Conservation (phyloP, 2,329 filamentous ascomycete species). For the Fusarium pseudograminearum region DNA sequence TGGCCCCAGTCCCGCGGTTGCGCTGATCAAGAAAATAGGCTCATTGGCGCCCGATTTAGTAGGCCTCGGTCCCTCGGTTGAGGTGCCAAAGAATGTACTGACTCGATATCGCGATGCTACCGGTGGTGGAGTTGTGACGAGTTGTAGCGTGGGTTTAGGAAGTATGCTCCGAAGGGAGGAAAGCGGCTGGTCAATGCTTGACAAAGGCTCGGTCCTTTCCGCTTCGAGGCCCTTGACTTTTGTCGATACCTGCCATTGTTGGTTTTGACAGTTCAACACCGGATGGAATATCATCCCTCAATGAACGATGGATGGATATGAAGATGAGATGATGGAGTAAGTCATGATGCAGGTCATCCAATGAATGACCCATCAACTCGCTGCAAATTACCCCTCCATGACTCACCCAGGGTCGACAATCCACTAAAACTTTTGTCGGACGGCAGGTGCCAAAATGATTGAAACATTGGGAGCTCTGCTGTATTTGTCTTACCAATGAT, state of each 20-base stretch:
- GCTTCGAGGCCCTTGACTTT: constrained; percentile 10
- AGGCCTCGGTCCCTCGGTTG: neutral
- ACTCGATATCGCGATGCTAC: constrained; percentile 18
- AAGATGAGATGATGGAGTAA: neutral
- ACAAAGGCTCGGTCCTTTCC: constrained; percentile 25
- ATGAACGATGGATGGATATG: neutral
- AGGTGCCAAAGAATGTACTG: constrained; percentile 25
- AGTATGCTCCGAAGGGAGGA: neutral
- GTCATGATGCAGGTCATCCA: constrained; percentile 20
- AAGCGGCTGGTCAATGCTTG: constrained; percentile 18
- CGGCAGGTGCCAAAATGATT: neutral
- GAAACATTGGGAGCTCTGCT: neutral
- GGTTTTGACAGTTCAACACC: constrained; percentile 4
- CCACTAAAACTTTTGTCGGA: constrained; percentile 20
- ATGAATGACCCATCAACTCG: constrained; percentile 23
- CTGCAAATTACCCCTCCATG: constrained; percentile 33
- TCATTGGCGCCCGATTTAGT: neutral
- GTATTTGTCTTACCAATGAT: neutral
- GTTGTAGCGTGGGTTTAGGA: neutral
- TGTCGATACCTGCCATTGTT: neutral
- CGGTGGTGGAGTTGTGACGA: constrained; percentile 7
- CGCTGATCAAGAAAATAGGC: neutral
- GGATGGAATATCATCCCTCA: neutral
- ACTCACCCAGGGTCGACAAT: constrained; percentile 26
- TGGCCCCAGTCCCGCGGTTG: neutral